Evolutionary conservation across 352 stramenopile genomes (phyloP).

Genomic region (Stramenopiles sp.): DNA sequence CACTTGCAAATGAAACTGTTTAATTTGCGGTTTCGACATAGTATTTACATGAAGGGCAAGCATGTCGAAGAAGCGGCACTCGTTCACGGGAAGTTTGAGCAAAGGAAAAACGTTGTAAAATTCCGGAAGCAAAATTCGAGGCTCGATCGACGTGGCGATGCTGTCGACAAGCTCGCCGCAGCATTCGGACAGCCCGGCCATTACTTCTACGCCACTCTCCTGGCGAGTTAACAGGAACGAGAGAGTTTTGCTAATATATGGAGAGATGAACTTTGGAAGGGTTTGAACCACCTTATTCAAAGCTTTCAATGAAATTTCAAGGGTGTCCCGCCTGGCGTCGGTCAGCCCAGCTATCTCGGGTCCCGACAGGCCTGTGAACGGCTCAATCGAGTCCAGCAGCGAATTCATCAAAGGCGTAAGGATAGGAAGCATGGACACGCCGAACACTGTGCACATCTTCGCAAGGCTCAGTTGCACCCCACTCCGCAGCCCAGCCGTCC

Average conservation of each 20-base stretch:
- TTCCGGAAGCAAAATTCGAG: background rate
- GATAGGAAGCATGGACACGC: background rate
- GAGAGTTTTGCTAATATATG: background rate
- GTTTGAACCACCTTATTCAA: background rate
- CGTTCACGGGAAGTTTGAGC: background rate
- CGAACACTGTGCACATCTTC: background rate
- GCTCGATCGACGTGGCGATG: background rate
- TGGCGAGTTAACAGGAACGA: background rate
- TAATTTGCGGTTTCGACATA: background rate
- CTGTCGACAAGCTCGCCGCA: background rate
- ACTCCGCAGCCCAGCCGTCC: background rate
- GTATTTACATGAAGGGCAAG: background rate
- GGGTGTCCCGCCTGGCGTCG: background rate
- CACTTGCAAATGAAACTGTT: background rate
- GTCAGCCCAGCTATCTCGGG: background rate
- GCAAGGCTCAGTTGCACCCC: background rate
- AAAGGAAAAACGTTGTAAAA: background rate
- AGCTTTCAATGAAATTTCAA: background rate
- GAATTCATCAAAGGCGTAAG: background rate
- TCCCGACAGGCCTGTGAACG: background rate
- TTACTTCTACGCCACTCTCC: background rate
- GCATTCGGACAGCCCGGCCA: background rate
- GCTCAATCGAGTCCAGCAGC: background rate
- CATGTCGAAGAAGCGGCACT: background rate
- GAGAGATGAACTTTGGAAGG: background rate